Base-by-base conservation (phyloP, 2,329 filamentous ascomycete species). In the Pseudogymnoascus sp. region DNA sequence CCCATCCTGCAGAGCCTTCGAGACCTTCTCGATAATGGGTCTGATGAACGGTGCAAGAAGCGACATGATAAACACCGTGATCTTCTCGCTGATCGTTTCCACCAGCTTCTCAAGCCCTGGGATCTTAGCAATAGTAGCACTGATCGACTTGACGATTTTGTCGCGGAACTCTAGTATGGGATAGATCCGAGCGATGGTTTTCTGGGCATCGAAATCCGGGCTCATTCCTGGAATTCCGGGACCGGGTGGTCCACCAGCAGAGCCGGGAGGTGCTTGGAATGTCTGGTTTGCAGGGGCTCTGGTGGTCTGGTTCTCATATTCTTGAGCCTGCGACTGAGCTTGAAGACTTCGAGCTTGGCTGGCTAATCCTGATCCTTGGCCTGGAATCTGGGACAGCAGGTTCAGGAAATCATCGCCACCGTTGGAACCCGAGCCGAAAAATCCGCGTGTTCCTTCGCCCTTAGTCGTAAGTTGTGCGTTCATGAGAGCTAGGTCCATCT, bases 161-260 rank as follows among this genome's bases (percentile, higher is more conserved):
- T 99, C 94, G 62, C 92, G 83, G 78, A 97, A 99, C 62, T 89
- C 82, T 0, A 99, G 81, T 62, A 99, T 96, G 0, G 94, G 94
- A 69, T 97, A 97, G 65, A 99, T 96, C 74, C 95, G 85, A 37
- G 80, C 77, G 12, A 87, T 81, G 0, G 86, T 87, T 72, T 90
- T 85, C 66, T 89, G 82, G 0, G 89, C 86, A 68, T 96, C 92
- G 62, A 95, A 89, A 68, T 81, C 78, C 12, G 83, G 78, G 67
- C 83, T 87, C 79, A 92, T 89, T 5, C 88, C 90, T 18, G 87
- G 88, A 8, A 91, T 82, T 12, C 83, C 74, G 64, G 74, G 75
- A 9, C 73, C 74, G 39, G 75, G 74, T 26, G 75, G 73, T 5
- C 72, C 75, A 37, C 74, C 73, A 13, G 72, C 69, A 18, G 74